A percentile compares a stretch with the other conserved stretches of the same genome.
These are phyloP conservation scores for Euphrasia confusa DNA, from an alignment of 257 asterid genomes.

Conservation along the genomic window DNA sequence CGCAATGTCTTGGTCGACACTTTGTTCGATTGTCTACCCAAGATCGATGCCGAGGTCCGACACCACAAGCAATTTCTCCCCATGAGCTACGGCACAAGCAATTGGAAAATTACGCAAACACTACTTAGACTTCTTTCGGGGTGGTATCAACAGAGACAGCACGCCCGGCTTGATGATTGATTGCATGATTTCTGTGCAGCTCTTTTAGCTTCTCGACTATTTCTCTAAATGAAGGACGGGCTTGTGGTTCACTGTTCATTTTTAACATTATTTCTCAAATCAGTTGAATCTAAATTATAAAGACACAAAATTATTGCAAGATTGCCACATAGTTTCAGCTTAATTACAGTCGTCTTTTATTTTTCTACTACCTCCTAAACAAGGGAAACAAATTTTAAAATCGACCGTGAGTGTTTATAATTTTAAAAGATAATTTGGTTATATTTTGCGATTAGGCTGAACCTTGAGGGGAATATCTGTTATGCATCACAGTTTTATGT, in stretches of 20 bases:
- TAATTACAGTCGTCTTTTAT: not conserved
- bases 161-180: constrained; percentile 60
- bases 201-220: constrained; percentile 70
- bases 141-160: constrained; percentile 26
- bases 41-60: constrained; percentile 4
- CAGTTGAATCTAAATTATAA: constrained; percentile 1
- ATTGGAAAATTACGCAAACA: not conserved
- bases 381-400: too few relatives aligned
- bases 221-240: constrained; percentile 77
- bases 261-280: constrained; percentile 17
- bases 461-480: too few relatives aligned
- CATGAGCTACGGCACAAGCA: not conserved
- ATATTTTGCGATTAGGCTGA: too few relatives aligned
- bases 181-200: constrained; percentile 44
- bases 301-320: not conserved
- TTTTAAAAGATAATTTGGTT: too few relatives aligned
- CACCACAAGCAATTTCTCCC: constrained; percentile 19
- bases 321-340: not conserved
- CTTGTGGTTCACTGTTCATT: constrained; percentile 55
- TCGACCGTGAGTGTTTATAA: too few relatives aligned
- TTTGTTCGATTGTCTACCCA: not conserved
- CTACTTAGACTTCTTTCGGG: constrained; percentile 43
- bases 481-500: not conserved
- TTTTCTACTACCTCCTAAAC: too few relatives aligned
- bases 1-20: constrained; percentile 2